Conservation (phyloP, 208 protist genomes). For the Naegleria gruberi region DNA sequence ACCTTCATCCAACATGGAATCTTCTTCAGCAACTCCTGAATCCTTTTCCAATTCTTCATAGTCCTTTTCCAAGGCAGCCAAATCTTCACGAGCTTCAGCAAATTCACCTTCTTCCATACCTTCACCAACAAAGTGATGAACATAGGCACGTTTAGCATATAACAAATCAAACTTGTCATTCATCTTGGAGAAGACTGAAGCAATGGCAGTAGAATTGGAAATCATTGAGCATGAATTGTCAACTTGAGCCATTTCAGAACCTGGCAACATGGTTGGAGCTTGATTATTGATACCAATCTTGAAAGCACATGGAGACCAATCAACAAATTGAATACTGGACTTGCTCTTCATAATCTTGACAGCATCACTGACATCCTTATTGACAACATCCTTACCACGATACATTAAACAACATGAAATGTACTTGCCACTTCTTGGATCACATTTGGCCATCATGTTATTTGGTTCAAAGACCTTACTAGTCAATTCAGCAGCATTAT, state of each 20-base stretch:
- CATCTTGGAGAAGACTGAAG: constrained; percentile 80
- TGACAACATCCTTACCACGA: constrained; percentile 87
- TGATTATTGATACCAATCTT: constrained; percentile 87
- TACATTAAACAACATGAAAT: constrained; percentile 95
- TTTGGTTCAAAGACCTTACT: constrained; percentile 81
- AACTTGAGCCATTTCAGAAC: constrained; percentile 80
- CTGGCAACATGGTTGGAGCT: constrained; percentile 80
- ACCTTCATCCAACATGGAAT: constrained; percentile 21
- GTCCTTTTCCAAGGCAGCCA: constrained; percentile 90
- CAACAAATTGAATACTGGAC: constrained; percentile 85
- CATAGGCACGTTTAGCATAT: constrained; percentile 89
- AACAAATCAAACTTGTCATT: constrained; percentile 92
- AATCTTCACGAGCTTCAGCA: constrained; percentile 86
- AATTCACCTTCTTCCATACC: constrained; percentile 95
- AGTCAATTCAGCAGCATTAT: constrained; percentile 87
- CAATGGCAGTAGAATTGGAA: constrained; percentile 78
- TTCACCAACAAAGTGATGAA: constrained; percentile 93
- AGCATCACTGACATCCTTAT: constrained; percentile 89
- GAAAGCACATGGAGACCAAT: constrained; percentile 82
- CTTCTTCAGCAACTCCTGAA: constrained; percentile 29
- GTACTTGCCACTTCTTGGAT: constrained; percentile 91
- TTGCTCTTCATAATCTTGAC: constrained; percentile 88
- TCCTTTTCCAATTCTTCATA: constrained; percentile 85
- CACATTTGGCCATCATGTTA: constrained; percentile 88
- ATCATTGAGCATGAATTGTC: constrained; percentile 74